Conservation (phyloP, 768 basidiomycete species). For the Gelatoporia subvermispora region DNA sequence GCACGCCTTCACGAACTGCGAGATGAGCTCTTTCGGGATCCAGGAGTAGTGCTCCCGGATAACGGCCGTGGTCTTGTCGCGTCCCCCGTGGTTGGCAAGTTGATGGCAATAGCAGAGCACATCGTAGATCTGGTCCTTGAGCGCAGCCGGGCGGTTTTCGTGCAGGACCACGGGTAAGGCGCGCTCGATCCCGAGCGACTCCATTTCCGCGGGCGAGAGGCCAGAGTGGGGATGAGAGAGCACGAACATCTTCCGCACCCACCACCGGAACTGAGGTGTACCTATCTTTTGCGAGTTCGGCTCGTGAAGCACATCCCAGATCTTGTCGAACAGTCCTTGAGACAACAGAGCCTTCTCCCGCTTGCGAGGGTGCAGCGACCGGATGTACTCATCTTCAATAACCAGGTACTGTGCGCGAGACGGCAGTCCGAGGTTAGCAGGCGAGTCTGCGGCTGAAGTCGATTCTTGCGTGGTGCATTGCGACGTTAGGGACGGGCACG, state of each 20-base stretch:
- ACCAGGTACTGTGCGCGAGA: conserved; percentile 55
- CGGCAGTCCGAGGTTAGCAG: conserved; percentile 48
- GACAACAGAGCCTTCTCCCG: conserved; percentile 70
- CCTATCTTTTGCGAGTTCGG: conserved; percentile 40
- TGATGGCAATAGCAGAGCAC: conserved; percentile 72
- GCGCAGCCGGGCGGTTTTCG: conserved; percentile 67
- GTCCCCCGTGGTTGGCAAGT: conserved; percentile 62
- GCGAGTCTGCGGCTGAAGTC: neutral
- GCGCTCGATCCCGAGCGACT: conserved; percentile 5
- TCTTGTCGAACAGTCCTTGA: conserved; percentile 63
- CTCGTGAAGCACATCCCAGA: conserved; percentile 62
- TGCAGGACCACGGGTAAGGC: conserved; percentile 52
- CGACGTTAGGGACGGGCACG: neutral
- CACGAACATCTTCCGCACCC: conserved; percentile 80
- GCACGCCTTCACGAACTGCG: conserved; percentile 73
- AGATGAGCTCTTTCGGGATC: conserved; percentile 81
- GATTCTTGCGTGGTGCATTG: neutral
- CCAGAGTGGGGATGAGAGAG: conserved; percentile 30
- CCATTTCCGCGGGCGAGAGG: conserved; percentile 14
- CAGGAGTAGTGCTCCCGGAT: conserved; percentile 71
- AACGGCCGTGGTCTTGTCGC: conserved; percentile 70
- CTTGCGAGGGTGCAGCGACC: conserved; percentile 51
- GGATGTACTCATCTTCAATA: conserved; percentile 55
- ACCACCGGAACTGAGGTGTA: conserved; percentile 73
- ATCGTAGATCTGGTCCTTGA: conserved; percentile 75